Evolutionary conservation across 306 rosid genomes (phyloP).

Genomic region (Lablab purpureus): DNA sequence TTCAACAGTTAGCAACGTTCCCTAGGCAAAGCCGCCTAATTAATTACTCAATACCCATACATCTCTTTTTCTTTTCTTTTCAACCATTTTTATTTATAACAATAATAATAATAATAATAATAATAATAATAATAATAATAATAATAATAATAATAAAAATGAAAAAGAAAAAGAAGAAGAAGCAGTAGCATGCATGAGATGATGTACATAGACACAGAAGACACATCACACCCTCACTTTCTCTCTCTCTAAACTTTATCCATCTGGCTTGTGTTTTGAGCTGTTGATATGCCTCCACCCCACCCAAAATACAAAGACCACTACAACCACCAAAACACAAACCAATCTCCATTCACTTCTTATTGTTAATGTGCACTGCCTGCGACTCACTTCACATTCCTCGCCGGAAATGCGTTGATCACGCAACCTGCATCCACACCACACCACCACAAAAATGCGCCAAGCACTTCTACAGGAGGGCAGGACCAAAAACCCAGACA

Average conservation of each 20-base stretch:
- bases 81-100: not conserved
- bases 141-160: not conserved
- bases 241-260: conserved; percentile 16
- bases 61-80: too few relatives aligned
- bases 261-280: conserved; percentile 44
- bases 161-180: not conserved
- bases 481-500: conserved; percentile 34
- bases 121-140: not conserved
- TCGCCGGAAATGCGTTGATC: conserved; percentile 50
- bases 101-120: not conserved
- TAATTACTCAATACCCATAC: not conserved
- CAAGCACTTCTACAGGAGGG: conserved; percentile 56
- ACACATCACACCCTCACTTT: not conserved
- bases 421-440: conserved; percentile 9
- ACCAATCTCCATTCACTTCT: not conserved
- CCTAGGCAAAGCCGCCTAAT: conserved; percentile 67
- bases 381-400: not conserved
- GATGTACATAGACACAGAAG: too few relatives aligned
- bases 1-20: conserved; percentile 45
- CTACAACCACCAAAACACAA: conserved; percentile 42
- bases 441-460: conserved; percentile 72
- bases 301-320: not conserved
- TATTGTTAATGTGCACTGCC: too few relatives aligned
- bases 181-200: too few relatives aligned
- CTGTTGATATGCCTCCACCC: conserved; percentile 46